Percentiles rank a stretch among this genome's conserved stretches.
Conservation (phyloP, 331 rosid genomes). For the Rhamnella rubrinervis region DNA sequence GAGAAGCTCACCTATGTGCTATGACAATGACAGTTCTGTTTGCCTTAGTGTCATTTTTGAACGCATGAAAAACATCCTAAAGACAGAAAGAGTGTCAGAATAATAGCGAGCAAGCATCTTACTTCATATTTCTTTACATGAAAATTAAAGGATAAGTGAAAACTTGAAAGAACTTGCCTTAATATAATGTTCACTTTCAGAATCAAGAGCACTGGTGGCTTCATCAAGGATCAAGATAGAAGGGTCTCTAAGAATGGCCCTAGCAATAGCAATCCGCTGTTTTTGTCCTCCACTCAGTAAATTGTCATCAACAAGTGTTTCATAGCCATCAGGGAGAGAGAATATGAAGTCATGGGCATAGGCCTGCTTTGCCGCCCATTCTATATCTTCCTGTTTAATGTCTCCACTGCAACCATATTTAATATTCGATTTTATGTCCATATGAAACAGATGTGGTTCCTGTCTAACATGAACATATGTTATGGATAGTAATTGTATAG, state of each 20-base stretch:
- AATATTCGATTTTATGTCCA: conserved; percentile 72
- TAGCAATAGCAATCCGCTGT: conserved; percentile 78
- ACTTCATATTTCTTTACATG: not conserved
- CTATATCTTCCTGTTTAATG: conserved; percentile 51
- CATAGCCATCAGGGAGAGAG: conserved; percentile 70
- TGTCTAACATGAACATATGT: conserved; percentile 32
- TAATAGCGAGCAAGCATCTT: conserved; percentile 10
- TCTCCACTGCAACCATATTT: conserved; percentile 56
- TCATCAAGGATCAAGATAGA: conserved; percentile 69
- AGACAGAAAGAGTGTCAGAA: conserved; percentile 20
- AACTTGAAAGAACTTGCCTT: conserved; percentile 40
- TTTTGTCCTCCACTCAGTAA: conserved; percentile 82
- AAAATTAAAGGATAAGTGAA: not conserved
- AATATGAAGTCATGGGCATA: conserved; percentile 68
- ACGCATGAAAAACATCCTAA: conserved; percentile 50
- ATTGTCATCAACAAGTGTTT: conserved; percentile 68
- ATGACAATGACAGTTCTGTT: conserved; percentile 61
- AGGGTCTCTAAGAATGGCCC: conserved; percentile 84
- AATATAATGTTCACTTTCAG: conserved; percentile 65
- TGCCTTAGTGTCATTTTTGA: conserved; percentile 39
- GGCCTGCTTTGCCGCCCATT: conserved; percentile 70
- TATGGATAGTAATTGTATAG: conserved; percentile 20
- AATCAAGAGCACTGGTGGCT: conserved; percentile 81
- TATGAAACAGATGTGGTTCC: conserved; percentile 69
- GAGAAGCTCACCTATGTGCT: conserved; percentile 56